phyloP scores from a whole-genome alignment of 2,329 filamentous ascomycete species.

The Alternaria sp. region DNA sequence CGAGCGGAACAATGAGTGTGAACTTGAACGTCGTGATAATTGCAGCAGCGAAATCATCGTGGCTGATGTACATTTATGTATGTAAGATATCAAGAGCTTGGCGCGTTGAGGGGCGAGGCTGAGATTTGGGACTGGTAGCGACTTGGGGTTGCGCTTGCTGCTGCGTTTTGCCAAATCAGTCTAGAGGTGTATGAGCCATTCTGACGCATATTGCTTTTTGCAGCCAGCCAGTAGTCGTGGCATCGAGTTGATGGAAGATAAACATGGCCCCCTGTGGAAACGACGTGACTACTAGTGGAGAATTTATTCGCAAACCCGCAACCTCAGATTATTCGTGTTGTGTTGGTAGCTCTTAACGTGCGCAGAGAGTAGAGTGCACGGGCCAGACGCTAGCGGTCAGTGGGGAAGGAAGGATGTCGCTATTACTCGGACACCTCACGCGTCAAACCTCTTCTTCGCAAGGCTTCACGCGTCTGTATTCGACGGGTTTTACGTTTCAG shows the following conservation, averaged over 20 bases:
- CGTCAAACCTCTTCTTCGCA: background rate
- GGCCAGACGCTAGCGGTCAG: background rate
- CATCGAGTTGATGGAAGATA: background rate
- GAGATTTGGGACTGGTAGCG: background rate
- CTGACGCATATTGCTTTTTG: background rate
- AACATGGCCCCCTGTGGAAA: background rate
- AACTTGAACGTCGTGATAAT: background rate
- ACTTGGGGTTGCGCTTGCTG: background rate
- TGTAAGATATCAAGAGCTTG: constrained; percentile 1
- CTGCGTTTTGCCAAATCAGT: background rate
- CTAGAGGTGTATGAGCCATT: background rate
- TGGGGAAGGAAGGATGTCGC: background rate
- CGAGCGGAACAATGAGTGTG: background rate
- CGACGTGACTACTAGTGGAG: background rate
- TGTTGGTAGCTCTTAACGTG: background rate
- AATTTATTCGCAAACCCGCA: background rate
- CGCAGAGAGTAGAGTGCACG: background rate
- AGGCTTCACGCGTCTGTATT: background rate
- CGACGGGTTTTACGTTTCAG: too few species aligned
- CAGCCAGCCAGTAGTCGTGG: background rate
- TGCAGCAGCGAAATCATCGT: background rate
- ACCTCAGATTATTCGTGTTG: background rate
- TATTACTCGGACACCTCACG: background rate
- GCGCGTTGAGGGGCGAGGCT: background rate
- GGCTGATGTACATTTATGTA: background rate